A percentile compares a stretch with the other conserved stretches of the same genome.
These are phyloP conservation scores for Leishmania mexicana DNA, from an alignment of 208 protist species.

Conservation along the genomic window DNA sequence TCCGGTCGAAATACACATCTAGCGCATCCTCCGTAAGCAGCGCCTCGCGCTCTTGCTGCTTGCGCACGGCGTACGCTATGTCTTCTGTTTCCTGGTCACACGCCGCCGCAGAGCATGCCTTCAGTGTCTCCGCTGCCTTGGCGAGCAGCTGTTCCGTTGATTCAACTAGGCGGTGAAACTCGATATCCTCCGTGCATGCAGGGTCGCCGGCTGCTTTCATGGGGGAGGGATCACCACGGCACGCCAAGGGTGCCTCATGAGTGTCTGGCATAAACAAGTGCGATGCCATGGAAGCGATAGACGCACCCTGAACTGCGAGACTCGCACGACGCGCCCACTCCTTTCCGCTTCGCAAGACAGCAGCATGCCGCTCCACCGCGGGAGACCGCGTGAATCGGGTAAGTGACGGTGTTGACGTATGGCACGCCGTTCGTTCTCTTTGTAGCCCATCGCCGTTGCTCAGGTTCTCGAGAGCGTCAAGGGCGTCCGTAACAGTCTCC, in stretches of 20 bases:
- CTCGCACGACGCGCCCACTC: conserved; percentile 31
- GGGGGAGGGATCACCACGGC: not conserved
- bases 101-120: not conserved
- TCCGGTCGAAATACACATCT: conserved; percentile 15
- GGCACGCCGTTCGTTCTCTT: not conserved
- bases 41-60: conserved; percentile 25
- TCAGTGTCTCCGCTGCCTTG: not conserved
- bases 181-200: not conserved
- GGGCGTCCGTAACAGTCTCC: not conserved
- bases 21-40: conserved; percentile 13
- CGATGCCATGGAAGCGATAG: conserved; percentile 12
- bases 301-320: conserved; percentile 14
- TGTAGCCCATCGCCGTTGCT: not conserved
- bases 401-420: not conserved
- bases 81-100: not conserved
- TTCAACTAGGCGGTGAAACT: conserved; percentile 12
- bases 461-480: not conserved
- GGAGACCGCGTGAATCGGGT: not conserved
- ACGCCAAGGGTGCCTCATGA: not conserved
- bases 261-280: conserved; percentile 9
- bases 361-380: not conserved
- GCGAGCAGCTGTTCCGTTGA: conserved; percentile 23
- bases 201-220: not conserved
- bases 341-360: conserved; percentile 20
- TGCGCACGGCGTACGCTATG: conserved; percentile 4